phyloP scores from a whole-genome alignment of 768 basidiomycete species.

The Suillus sp. region DNA sequence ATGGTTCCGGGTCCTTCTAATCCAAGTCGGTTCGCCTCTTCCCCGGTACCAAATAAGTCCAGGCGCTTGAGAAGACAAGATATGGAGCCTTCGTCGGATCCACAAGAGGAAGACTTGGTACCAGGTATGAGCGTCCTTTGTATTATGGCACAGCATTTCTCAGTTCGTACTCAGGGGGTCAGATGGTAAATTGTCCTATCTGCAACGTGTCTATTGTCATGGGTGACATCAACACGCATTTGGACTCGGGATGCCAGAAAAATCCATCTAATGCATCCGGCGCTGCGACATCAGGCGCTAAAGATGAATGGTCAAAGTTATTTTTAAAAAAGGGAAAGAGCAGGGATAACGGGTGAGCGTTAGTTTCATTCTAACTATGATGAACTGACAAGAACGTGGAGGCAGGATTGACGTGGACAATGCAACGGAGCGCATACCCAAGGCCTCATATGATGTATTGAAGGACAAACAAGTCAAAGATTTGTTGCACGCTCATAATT shows the following conservation, averaged over 20 bases:
- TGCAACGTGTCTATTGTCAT: constrained; percentile 52
- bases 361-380: background rate
- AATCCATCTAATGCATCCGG: constrained; percentile 21
- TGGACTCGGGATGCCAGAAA: constrained; percentile 47
- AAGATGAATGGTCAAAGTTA: constrained; percentile 47
- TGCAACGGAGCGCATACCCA: constrained; percentile 52
- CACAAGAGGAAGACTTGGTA: constrained; percentile 31
- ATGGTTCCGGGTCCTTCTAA: constrained; percentile 35
- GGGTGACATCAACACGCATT: constrained; percentile 59
- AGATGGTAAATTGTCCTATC: constrained; percentile 60
- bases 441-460: constrained; percentile 63
- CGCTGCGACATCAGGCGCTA: constrained; percentile 28
- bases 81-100: constrained; percentile 34
- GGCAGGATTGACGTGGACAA: constrained; percentile 33
- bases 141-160: background rate
- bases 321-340: constrained; percentile 45
- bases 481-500: constrained; percentile 50
- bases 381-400: constrained; percentile 11
- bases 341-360: constrained; percentile 35
- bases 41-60: constrained; percentile 26
- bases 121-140: constrained; percentile 19
- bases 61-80: constrained; percentile 19
- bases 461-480: constrained; percentile 63
- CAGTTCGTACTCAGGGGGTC: constrained; percentile 29
- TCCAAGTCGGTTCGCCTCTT: constrained; percentile 22